Conservation (phyloP, 2,329 filamentous ascomycete genomes). For the Colletotrichum musae region DNA sequence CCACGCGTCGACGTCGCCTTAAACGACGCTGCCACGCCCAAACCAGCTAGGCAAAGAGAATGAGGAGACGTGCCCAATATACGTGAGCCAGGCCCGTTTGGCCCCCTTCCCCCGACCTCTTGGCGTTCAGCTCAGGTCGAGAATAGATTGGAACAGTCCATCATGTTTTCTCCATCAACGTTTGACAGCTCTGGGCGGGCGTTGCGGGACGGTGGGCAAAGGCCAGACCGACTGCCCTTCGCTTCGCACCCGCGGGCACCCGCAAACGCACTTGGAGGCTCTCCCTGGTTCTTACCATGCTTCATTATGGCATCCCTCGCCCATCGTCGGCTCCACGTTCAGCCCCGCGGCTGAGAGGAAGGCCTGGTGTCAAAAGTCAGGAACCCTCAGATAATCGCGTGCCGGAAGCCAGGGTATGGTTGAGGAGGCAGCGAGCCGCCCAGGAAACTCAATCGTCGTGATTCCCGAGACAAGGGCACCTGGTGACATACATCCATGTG, state of each 20-base stretch:
- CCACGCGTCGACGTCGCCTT: constrained; percentile 8
- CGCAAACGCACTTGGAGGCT: background rate
- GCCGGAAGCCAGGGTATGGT: constrained; percentile 4
- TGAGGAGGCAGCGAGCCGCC: background rate
- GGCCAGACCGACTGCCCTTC: background rate
- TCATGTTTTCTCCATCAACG: constrained; percentile 9
- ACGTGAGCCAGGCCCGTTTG: constrained; percentile 10
- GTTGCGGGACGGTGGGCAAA: constrained; percentile 4
- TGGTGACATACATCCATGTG: constrained; percentile 28
- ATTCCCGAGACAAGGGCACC: constrained; percentile 20
- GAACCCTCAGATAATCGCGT: background rate
- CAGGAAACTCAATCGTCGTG: constrained; percentile 14
- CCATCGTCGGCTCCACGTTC: constrained; percentile 1
- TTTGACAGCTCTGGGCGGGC: constrained; percentile 19
- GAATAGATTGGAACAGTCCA: constrained; percentile 12
- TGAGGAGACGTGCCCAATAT: background rate
- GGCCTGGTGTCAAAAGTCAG: background rate
- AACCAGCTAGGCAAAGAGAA: background rate
- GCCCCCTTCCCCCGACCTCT: constrained; percentile 22
- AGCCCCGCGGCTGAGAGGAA: constrained; percentile 10
- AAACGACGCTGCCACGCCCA: constrained; percentile 2
- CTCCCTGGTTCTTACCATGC: constrained; percentile 1
- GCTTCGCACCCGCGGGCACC: constrained; percentile 1
- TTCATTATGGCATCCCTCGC: background rate
- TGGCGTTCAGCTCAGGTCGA: constrained; percentile 20